Conservation (phyloP, 1,284 basidiomycete species). For the Microbotryum intermedium region DNA sequence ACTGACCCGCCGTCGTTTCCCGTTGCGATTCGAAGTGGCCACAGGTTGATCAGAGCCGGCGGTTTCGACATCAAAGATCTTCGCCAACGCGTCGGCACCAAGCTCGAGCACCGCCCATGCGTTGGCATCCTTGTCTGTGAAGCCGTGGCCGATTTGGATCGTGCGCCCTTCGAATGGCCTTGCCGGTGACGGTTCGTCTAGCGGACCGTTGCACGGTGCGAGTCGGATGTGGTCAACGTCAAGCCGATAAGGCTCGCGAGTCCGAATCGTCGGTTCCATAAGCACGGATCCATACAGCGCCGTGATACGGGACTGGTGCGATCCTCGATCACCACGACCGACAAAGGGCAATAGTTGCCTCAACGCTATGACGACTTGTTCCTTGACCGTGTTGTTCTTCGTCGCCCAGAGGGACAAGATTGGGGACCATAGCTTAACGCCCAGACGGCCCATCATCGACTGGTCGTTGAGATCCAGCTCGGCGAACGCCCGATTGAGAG, state of each 20-base stretch:
- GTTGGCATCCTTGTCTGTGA: conserved; percentile 59
- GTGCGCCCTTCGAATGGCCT: conserved; percentile 52
- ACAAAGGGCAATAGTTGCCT: conserved; percentile 64
- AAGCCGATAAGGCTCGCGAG: conserved; percentile 48
- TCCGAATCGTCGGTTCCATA: conserved; percentile 55
- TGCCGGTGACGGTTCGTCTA: background rate
- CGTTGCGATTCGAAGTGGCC: too few species aligned
- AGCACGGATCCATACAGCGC: conserved; percentile 45
- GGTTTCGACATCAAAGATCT: conserved; percentile 4
- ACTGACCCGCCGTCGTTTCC: too few species aligned
- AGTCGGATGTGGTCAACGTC: conserved; percentile 58
- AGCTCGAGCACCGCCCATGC: conserved; percentile 74
- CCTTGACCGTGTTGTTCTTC: conserved; percentile 61
- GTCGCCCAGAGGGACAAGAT: conserved; percentile 65
- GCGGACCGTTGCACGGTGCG: conserved; percentile 38
- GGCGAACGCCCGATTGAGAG: conserved; percentile 59
- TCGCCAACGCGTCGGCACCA: conserved; percentile 65
- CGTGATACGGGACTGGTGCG: background rate
- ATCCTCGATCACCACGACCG: conserved; percentile 33
- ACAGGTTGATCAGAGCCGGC: background rate
- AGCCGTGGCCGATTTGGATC: conserved; percentile 60
- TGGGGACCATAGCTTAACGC: conserved; percentile 53
- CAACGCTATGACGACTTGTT: conserved; percentile 53
- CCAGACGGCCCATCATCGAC: conserved; percentile 52
- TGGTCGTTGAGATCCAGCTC: conserved; percentile 64